A percentile compares a stretch with the other conserved stretches of the same genome.
These are phyloP conservation scores for Clarkia xantiana DNA, from an alignment of 345 rosid genomes.

Conservation along the genomic window DNA sequence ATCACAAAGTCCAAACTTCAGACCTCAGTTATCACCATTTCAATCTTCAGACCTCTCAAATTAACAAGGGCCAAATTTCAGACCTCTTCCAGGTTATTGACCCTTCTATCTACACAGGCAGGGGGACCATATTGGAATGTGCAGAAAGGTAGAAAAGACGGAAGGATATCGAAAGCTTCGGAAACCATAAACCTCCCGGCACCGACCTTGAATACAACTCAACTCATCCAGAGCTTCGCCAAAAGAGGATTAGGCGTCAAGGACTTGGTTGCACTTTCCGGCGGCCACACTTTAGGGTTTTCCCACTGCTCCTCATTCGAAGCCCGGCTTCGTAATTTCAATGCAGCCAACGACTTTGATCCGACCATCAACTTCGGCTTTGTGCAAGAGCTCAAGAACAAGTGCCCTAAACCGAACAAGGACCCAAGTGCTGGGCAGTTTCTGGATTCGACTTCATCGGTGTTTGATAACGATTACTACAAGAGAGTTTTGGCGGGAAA, in stretches of 20 bases:
- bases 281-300: slow-evolving; percentile 68
- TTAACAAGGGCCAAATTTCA: too few relatives aligned
- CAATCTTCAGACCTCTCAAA: too few relatives aligned
- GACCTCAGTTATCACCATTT: too few relatives aligned
- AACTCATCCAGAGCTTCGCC: slow-evolving; percentile 57
- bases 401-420: slow-evolving; percentile 33
- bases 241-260: slow-evolving; percentile 47
- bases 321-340: slow-evolving; percentile 46
- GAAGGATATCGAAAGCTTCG: slow-evolving; percentile 44
- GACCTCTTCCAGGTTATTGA: too few relatives aligned
- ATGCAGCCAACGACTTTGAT: slow-evolving; percentile 38
- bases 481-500: slow-evolving; percentile 35
- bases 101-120: slow-evolving; percentile 24
- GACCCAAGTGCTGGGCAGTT: slow-evolving; percentile 46
- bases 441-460: slow-evolving; percentile 46
- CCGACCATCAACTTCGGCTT: slow-evolving; percentile 41
- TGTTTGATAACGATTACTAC: slow-evolving; percentile 58
- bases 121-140: slow-evolving; percentile 69
- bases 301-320: slow-evolving; percentile 79
- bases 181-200: slow-evolving; percentile 58
- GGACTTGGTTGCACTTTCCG: slow-evolving; percentile 75
- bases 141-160: slow-evolving; percentile 71
- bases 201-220: slow-evolving; percentile 53
- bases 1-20: too few relatives aligned
- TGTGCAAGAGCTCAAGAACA: slow-evolving; percentile 25